Percentiles rank a stretch among this genome's conserved stretches.
These are phyloP conservation scores for Coemansia sp. DNA, from an alignment of 371 early-diverging fungal species.

Conservation along the genomic window DNA sequence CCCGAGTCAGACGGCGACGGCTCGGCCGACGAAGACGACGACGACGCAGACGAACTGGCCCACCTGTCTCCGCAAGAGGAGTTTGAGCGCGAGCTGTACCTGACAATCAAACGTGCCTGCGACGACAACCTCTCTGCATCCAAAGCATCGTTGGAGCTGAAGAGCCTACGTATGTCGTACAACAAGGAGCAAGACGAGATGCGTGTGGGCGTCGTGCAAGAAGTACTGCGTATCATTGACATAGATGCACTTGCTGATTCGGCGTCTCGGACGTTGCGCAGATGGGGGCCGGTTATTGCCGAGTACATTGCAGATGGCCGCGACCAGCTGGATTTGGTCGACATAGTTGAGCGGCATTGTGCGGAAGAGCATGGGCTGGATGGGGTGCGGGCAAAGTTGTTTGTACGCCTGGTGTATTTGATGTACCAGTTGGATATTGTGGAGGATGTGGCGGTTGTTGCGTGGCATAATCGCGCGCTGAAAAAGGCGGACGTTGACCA, in stretches of 20 bases:
- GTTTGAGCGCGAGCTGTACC: slow-evolving; percentile 74
- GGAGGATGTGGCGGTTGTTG: slow-evolving; percentile 78
- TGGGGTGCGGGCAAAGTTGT: slow-evolving; percentile 56
- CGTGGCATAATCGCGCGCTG: slow-evolving; percentile 68
- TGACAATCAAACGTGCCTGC: slow-evolving; percentile 79
- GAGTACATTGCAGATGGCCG: slow-evolving; percentile 65
- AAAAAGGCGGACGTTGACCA: slow-evolving; percentile 49
- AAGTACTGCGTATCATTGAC: slow-evolving; percentile 32
- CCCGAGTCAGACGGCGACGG: slow-evolving; percentile 19
- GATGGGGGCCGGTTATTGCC: slow-evolving; percentile 71
- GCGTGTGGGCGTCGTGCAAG: slow-evolving; percentile 60
- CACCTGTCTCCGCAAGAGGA: slow-evolving; percentile 53
- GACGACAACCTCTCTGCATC: slow-evolving; percentile 74
- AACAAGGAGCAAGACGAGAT: slow-evolving; percentile 81
- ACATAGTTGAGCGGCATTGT: slow-evolving; percentile 62
- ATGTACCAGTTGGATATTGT: slow-evolving; percentile 81
- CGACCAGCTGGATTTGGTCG: slow-evolving; percentile 77
- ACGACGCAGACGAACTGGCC: not conserved
- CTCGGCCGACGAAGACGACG: slow-evolving; percentile 2
- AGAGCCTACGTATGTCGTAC: slow-evolving; percentile 85
- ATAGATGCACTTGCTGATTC: slow-evolving; percentile 25
- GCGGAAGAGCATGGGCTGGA: slow-evolving; percentile 41
- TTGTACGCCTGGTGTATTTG: slow-evolving; percentile 62
- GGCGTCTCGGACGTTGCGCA: slow-evolving; percentile 54
- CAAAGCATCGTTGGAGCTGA: slow-evolving; percentile 81